Base-by-base conservation (phyloP, 2,329 filamentous ascomycete genomes). In the Trichoderma citrinoviride region DNA sequence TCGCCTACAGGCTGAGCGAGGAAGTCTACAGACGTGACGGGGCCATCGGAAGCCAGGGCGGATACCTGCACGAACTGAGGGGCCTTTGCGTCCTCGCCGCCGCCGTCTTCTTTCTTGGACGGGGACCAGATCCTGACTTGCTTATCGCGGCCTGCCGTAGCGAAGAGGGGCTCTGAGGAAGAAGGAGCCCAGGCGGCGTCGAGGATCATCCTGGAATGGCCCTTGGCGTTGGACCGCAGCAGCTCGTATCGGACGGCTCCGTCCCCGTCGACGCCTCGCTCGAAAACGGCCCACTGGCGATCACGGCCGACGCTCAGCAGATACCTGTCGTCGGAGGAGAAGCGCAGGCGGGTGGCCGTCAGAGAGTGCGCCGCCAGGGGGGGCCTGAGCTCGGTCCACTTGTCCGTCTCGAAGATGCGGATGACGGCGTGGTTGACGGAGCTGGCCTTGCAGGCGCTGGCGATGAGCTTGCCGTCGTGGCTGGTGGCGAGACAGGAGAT, bases 381-480 rank as follows among this genome's bases (percentile, higher is more conserved):
- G 2, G 94, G 93, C 66, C 87, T 88, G 47, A 97, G 81, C 78
- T 99, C 93, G 19, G 92, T 90, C 95, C 95, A 99, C 50, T 86
- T 85, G 40, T 83, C 84, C 14, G 93, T 95, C 74, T 96, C 92
- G 73, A 96, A 98, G 7, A 99, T 77, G 21, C 95, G 87, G 71
- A 99, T 92, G 44, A 98, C 93, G 49, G 95, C 95, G 74, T 99
- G 95, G 75, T 97, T 95, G 64, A 94, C 83, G 1, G 93, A 96
- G 73, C 90, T 96, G 19, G 95, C 95, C 73, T 91, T 92, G 80
- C 95, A 99, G 2, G 95, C 93, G 61, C 93, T 97, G 37, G 95
- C 95, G 15, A 99, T 84, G 23, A 97, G 77, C 3, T 77, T 81
- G 14, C 90, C 90, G 71, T 93, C 88, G 72, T 91, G 85, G 72